Base-by-base conservation (phyloP, 2,329 filamentous ascomycete species). In the Didymella segeticola region DNA sequence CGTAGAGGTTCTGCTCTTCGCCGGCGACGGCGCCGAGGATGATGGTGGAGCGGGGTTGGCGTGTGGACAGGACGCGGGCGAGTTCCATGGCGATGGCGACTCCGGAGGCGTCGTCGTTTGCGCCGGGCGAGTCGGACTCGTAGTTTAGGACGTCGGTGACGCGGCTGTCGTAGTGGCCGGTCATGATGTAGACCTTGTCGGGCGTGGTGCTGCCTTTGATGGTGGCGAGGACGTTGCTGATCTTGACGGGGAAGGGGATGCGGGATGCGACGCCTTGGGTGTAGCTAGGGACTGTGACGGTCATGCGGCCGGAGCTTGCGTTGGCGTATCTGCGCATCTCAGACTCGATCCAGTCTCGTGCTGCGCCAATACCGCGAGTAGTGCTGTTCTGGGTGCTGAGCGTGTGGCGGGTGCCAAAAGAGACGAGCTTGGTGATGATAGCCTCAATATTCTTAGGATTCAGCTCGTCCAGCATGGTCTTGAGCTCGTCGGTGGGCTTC, bases 321-420 rank as follows among this genome's bases (percentile, higher is more conserved):
- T 75, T 70, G 2, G 83, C 82, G 56, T 80, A 79, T 30, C 68
- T 70, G 36, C 72, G 69, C 74, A 83, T 82, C 64, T 85, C 78
- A 20, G 71, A 69, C 26, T 77, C 76, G 41, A 86, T 80, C 82
- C 83, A 85, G 62, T 85, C 81, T 54, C 83, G 69, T 10, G 83
- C 82, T 5, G 83, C 83, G 1, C 82, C 82, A 46, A 86, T 84
- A 1, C 83, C 83, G 5, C 79, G 74, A 2, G 75, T 79, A 3
- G 76, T 76, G 27, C 77, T 78, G 53, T 80, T 83, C 58, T 84
- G 81, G 1, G 71, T 75, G 5, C 81, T 83, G 1, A 85, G 71
- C 1, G 83, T 85, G 62, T 85, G 82, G 7, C 83, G 76, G 5
- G 83, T 86, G 23, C 81, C 83, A 57, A 84, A 86, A 14, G 77